phyloP scores from a whole-genome alignment of 495 filamentous ascomycete species.

The Penicillium arizonense region DNA sequence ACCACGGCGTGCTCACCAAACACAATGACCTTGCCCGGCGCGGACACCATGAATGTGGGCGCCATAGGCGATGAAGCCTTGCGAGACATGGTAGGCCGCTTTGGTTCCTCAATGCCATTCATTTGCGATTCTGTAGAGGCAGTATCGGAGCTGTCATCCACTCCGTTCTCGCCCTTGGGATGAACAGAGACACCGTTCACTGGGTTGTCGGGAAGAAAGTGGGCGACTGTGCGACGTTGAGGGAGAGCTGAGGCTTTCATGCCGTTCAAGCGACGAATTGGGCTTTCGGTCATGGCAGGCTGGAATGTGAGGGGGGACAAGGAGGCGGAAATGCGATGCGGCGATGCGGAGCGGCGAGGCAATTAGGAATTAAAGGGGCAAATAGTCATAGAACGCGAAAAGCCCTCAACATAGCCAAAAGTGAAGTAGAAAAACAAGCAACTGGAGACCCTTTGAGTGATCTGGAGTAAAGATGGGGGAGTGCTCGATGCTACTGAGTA shows the following conservation, averaged over 20 bases:
- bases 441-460: neutral
- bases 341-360: neutral
- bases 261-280: neutral
- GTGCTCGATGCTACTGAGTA: conserved; percentile 6
- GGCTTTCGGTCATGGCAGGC: conserved; percentile 6
- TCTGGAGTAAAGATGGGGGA: conserved; percentile 1
- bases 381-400: neutral
- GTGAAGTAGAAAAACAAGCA: neutral
- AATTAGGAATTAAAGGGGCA: conserved; percentile 2
- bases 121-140: conserved; percentile 19
- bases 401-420: neutral
- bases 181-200: conserved; percentile 2
- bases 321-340: neutral
- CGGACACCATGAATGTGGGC: conserved; percentile 95
- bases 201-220: neutral
- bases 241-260: neutral
- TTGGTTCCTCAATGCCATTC: conserved; percentile 14
- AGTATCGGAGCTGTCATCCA: conserved; percentile 19
- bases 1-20: conserved; percentile 97
- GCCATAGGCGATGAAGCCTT: conserved; percentile 56
- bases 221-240: conserved; percentile 1
- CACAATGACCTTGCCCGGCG: conserved; percentile 95
- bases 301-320: neutral
- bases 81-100: conserved; percentile 33
- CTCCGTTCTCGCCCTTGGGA: conserved; percentile 7